Evolutionary conservation across 2,329 filamentous ascomycete species (phyloP).

Genomic region (Shiraia sp.): DNA sequence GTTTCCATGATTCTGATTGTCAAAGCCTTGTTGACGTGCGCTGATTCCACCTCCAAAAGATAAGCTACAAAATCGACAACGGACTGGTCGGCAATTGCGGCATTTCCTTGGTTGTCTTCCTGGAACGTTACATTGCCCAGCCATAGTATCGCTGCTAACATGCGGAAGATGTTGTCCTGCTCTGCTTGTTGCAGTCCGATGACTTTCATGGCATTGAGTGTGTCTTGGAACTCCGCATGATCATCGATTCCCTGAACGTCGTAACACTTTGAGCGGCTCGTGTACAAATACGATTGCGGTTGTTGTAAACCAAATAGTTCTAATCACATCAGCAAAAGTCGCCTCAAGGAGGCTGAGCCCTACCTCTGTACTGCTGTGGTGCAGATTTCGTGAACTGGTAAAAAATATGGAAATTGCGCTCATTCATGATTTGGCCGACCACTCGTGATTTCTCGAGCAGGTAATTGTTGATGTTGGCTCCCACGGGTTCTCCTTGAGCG

Average conservation of each 20-base stretch:
- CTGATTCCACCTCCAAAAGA: conserved; percentile 82
- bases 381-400: conserved; percentile 98
- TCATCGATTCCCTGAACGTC: conserved; percentile 96
- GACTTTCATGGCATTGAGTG: conserved; percentile 89
- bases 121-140: conserved; percentile 89
- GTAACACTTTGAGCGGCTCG: conserved; percentile 90
- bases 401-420: conserved; percentile 99
- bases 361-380: conserved; percentile 76
- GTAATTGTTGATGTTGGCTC: conserved; percentile 98
- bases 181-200: conserved; percentile 87
- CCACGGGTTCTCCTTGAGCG: conserved; percentile 83
- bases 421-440: conserved; percentile 90
- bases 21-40: conserved; percentile 80
- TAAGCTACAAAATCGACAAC: conserved; percentile 96
- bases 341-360: conserved; percentile 1
- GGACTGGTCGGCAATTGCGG: conserved; percentile 82
- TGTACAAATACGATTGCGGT: conserved; percentile 91
- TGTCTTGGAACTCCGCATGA: conserved; percentile 83
- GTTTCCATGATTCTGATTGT: conserved; percentile 85
- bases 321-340: conserved; percentile 27
- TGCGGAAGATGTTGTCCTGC: conserved; percentile 95
- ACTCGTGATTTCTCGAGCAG: conserved; percentile 94
- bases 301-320: conserved; percentile 88
- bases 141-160: conserved; percentile 91
- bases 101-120: conserved; percentile 89